phyloP scores from a whole-genome alignment of 495 filamentous ascomycete species.

The Baudoinia panamericana region DNA sequence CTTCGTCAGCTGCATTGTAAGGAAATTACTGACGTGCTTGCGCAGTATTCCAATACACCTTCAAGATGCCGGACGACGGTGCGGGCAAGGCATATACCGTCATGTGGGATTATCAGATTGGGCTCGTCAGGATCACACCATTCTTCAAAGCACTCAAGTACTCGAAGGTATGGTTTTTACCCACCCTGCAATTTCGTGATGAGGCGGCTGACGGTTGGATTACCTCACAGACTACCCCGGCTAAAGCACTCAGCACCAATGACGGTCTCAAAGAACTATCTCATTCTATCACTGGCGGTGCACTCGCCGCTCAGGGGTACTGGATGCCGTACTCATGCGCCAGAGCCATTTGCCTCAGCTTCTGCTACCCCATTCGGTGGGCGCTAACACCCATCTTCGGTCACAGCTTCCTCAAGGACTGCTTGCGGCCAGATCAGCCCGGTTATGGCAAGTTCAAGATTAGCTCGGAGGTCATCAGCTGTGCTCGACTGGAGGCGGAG shows the following conservation, averaged over 20 bases:
- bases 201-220: not conserved
- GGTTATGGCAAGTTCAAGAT: slow-evolving; percentile 58
- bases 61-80: slow-evolving; percentile 46
- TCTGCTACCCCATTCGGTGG: slow-evolving; percentile 72
- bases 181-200: too few relatives aligned
- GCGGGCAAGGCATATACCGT: slow-evolving; percentile 50
- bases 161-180: slow-evolving; percentile 52
- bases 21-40: not conserved
- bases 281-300: slow-evolving; percentile 88
- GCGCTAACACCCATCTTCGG: slow-evolving; percentile 85
- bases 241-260: slow-evolving; percentile 66
- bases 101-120: slow-evolving; percentile 95
- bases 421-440: slow-evolving; percentile 44
- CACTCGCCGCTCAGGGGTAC: slow-evolving; percentile 86
- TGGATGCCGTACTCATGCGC: slow-evolving; percentile 91
- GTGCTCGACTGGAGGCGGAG: slow-evolving; percentile 15
- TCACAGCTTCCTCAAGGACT: slow-evolving; percentile 56
- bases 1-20: too few relatives aligned
- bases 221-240: slow-evolving; percentile 59
- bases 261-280: slow-evolving; percentile 72
- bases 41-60: slow-evolving; percentile 84
- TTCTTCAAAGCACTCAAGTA: slow-evolving; percentile 86
- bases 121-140: slow-evolving; percentile 86
- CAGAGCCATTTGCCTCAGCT: slow-evolving; percentile 68
- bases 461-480: slow-evolving; percentile 41